Conservation (phyloP, 352 stramenopile genomes). For the Pythium oligandrum region DNA sequence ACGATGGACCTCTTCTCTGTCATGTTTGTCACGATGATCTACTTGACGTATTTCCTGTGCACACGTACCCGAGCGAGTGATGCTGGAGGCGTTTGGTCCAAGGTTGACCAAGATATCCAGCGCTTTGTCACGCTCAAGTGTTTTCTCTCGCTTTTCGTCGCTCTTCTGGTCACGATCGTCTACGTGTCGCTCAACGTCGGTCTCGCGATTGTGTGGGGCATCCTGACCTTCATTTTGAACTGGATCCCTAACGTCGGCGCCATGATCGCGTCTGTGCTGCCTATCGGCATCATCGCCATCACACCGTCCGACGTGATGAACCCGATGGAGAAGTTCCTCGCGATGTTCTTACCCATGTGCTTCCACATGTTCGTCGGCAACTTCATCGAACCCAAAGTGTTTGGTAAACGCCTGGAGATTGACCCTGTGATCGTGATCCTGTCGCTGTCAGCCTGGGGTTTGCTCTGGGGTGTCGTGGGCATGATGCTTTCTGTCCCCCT, state of each 20-base stretch:
- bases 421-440: conserved; percentile 84
- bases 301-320: conserved; percentile 81
- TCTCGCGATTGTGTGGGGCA: conserved; percentile 83
- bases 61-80: conserved; percentile 81
- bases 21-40: conserved; percentile 88
- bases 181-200: conserved; percentile 89
- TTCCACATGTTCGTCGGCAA: conserved; percentile 89
- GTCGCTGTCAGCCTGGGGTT: conserved; percentile 81
- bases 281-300: conserved; percentile 86
- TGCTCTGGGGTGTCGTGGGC: conserved; percentile 82
- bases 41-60: conserved; percentile 86
- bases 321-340: conserved; percentile 87
- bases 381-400: conserved; percentile 86
- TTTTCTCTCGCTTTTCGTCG: conserved; percentile 85
- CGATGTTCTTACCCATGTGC: conserved; percentile 78
- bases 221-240: conserved; percentile 87
- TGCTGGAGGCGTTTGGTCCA: conserved; percentile 82
- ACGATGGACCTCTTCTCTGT: conserved; percentile 89
- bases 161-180: conserved; percentile 83
- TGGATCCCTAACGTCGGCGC: conserved; percentile 88
- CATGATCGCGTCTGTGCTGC: conserved; percentile 81
- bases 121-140: conserved; percentile 87
- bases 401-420: conserved; percentile 84
- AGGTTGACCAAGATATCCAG: conserved; percentile 87
- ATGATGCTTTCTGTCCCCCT: conserved; percentile 89